Evolutionary conservation across 306 rosid genomes (phyloP).

Genomic region (Mucuna pruriens): DNA sequence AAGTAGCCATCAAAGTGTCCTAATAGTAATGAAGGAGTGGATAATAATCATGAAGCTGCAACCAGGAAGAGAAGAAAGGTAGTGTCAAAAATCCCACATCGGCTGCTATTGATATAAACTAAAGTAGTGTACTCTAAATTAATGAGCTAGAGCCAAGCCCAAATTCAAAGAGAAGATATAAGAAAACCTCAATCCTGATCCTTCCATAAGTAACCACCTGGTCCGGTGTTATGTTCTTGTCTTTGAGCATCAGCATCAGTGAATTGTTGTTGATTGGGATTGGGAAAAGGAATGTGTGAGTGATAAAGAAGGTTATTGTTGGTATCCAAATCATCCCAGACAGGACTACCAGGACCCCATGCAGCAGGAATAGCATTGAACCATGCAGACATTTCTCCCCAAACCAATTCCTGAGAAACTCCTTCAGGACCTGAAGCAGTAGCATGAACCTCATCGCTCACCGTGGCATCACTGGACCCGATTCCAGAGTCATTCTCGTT

Average conservation of each 20-base stretch:
- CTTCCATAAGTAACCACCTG: constrained; percentile 57
- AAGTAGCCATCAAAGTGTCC: background rate
- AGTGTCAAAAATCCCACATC: too few relatives aligned
- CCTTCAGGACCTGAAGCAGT: constrained; percentile 31
- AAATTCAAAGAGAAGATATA: too few relatives aligned
- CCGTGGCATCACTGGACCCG: constrained; percentile 53
- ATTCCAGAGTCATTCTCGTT: constrained; percentile 58
- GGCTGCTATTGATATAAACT: too few relatives aligned
- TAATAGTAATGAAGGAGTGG: background rate
- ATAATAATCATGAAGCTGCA: background rate
- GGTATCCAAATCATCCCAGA: constrained; percentile 91
- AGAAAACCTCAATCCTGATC: constrained; percentile 50
- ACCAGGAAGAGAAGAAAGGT: background rate
- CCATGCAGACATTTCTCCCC: constrained; percentile 97
- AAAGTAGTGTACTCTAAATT: too few relatives aligned
- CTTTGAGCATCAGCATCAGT: constrained; percentile 42
- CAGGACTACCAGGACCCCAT: constrained; percentile 97
- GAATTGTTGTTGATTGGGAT: constrained; percentile 47
- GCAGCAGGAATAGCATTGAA: constrained; percentile 79
- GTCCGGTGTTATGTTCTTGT: constrained; percentile 47
- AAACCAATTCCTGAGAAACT: constrained; percentile 66
- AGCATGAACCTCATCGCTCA: constrained; percentile 45
- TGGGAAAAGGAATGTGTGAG: constrained; percentile 53
- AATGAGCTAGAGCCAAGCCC: too few relatives aligned
- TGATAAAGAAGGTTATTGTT: constrained; percentile 62